Percentiles rank a stretch among this genome's conserved stretches.
Evolutionary conservation across 352 stramenopile genomes (phyloP).

Genomic region (Phytophthora ramorum): DNA sequence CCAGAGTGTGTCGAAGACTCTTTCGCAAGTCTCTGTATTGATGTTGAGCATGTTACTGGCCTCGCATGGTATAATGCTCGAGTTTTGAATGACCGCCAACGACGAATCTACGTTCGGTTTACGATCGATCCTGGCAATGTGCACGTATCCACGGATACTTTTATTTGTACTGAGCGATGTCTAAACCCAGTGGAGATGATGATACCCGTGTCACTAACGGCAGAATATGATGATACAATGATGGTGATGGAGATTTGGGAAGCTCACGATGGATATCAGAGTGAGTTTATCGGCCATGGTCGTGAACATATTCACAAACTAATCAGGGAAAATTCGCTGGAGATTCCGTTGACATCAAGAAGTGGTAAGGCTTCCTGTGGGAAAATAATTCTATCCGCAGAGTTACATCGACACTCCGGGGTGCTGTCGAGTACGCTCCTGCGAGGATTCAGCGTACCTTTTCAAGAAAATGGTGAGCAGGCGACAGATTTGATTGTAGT

Average conservation of each 20-base stretch:
- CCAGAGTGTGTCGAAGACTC: not conserved
- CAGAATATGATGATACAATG: not conserved
- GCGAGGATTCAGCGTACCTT: not conserved
- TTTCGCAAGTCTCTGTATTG: not conserved
- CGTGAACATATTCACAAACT: not conserved
- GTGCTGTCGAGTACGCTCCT: not conserved
- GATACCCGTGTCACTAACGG: not conserved
- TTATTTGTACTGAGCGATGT: not conserved
- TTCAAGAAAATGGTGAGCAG: not conserved
- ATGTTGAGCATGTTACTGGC: constrained; percentile 1
- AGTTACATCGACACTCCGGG: not conserved
- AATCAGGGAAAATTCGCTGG: not conserved
- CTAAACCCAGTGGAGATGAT: not conserved
- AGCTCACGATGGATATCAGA: not conserved
- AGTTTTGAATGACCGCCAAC: not conserved
- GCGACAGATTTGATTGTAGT: not conserved
- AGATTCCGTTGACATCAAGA: not conserved
- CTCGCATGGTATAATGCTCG: not conserved
- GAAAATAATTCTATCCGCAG: not conserved
- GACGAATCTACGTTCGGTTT: not conserved
- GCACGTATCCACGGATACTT: not conserved
- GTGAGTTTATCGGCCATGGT: not conserved
- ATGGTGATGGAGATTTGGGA: not conserved
- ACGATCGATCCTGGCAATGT: not conserved
- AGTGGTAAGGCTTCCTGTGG: not conserved